phyloP scores from a whole-genome alignment of 2,329 filamentous ascomycete genomes.

The Ophiostoma piceae region DNA sequence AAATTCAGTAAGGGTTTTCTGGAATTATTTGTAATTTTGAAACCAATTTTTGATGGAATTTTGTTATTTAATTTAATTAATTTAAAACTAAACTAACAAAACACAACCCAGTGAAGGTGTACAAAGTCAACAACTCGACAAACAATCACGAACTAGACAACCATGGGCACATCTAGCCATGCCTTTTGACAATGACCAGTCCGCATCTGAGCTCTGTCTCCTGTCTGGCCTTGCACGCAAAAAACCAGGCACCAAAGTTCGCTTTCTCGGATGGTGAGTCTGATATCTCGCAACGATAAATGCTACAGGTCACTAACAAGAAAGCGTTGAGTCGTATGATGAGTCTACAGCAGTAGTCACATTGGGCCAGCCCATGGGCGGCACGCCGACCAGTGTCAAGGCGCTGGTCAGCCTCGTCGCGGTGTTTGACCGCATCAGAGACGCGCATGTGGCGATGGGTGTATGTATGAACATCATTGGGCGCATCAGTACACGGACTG shows the following conservation, averaged over 20 bases:
- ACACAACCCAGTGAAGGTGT: too few relatives aligned
- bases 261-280: constrained; percentile 84
- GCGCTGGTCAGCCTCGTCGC: constrained; percentile 67
- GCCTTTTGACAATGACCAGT: constrained; percentile 23
- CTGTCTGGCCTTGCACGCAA: constrained; percentile 54
- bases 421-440: constrained; percentile 59
- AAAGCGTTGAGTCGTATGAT: constrained; percentile 47
- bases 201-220: constrained; percentile 60
- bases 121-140: too few relatives aligned
- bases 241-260: constrained; percentile 67
- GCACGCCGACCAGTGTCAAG: constrained; percentile 33
- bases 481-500: constrained; percentile 49
- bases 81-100: not conserved
- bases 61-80: not conserved
- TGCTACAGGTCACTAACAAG: not conserved
- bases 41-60: not conserved
- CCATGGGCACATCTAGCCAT: not conserved
- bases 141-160: not conserved
- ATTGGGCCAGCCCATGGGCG: constrained; percentile 51
- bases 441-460: constrained; percentile 63
- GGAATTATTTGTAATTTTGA: not conserved
- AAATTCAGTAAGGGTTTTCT: too few relatives aligned
- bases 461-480: constrained; percentile 87
- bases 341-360: constrained; percentile 55
- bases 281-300: not conserved